These are phyloP conservation scores for Oryza meyeriana DNA, from an alignment of 176 grass and related monocot species.

Conservation along the genomic window DNA sequence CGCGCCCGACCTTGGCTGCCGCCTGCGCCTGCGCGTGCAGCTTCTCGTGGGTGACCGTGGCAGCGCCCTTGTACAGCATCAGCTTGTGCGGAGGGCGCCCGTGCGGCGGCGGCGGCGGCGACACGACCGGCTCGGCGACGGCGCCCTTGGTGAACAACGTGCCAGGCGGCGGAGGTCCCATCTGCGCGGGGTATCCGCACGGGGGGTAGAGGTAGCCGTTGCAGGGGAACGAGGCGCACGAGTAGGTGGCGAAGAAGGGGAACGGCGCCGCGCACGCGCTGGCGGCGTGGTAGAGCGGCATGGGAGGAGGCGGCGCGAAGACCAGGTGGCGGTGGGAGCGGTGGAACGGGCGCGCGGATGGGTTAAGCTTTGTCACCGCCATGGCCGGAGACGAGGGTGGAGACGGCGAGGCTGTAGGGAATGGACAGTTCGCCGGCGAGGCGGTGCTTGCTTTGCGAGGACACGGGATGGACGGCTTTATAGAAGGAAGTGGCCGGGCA, in stretches of 20 bases:
- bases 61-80: not conserved
- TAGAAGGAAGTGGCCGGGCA: not conserved
- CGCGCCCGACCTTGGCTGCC: not conserved
- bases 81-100: slow-evolving; percentile 11
- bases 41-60: not conserved
- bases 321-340: not conserved
- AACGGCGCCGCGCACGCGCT: not conserved
- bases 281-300: not conserved
- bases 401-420: not conserved
- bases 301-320: slow-evolving; percentile 4
- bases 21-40: not conserved
- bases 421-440: not conserved
- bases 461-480: slow-evolving; percentile 18
- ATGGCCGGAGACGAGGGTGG: not conserved
- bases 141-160: not conserved
- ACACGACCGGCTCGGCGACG: not conserved
- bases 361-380: slow-evolving; percentile 43
- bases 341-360: slow-evolving; percentile 36
- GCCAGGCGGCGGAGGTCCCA: not conserved
- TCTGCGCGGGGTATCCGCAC: not conserved
- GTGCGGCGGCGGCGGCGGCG: not conserved
- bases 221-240: not conserved
- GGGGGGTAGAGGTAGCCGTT: not conserved
- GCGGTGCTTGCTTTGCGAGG: not conserved
- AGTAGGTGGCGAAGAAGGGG: not conserved